Evolutionary conservation across 306 rosid genomes (phyloP).

Genomic region (Begonia fuchsioides): DNA sequence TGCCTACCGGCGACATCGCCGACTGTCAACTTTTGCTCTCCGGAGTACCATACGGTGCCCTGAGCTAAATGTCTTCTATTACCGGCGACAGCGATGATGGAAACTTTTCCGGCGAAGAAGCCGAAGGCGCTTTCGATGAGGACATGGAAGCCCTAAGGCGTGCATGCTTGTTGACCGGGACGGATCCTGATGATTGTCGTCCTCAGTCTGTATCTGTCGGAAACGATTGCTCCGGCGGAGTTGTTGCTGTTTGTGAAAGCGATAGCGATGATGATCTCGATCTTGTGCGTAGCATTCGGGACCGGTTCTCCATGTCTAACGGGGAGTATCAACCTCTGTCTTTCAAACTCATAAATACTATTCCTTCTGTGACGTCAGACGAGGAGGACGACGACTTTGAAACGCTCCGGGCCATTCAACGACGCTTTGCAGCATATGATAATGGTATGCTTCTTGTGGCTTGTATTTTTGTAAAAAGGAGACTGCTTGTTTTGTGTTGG

Average conservation of each 20-base stretch:
- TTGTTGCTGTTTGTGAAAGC: slow-evolving; percentile 10
- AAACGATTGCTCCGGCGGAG: slow-evolving; percentile 8
- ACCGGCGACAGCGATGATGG: slow-evolving; percentile 15
- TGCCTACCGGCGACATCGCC: no score
- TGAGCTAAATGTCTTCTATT: not conserved
- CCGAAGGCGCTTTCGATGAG: slow-evolving; percentile 33
- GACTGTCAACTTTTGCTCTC: no score
- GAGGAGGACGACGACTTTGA: slow-evolving; percentile 57
- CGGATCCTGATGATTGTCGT: slow-evolving; percentile 9
- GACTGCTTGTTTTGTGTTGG: not conserved
- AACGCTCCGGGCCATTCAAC: slow-evolving; percentile 39
- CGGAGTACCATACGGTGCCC: no score
- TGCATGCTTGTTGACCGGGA: slow-evolving; percentile 39
- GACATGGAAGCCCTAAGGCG: slow-evolving; percentile 57
- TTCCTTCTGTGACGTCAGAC: slow-evolving; percentile 30
- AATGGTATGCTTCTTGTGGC: slow-evolving; percentile 21
- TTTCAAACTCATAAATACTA: slow-evolving; percentile 15
- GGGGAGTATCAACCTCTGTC: slow-evolving; percentile 11
- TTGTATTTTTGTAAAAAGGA: not conserved
- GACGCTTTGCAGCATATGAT: slow-evolving; percentile 36
- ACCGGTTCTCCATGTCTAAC: slow-evolving; percentile 24
- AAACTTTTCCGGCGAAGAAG: slow-evolving; percentile 13
- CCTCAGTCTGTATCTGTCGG: not conserved
- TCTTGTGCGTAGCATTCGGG: slow-evolving; percentile 31
- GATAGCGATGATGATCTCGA: slow-evolving; percentile 26